phyloP scores from a whole-genome alignment of 176 grass and related monocot species.

The Juncus effusus region DNA sequence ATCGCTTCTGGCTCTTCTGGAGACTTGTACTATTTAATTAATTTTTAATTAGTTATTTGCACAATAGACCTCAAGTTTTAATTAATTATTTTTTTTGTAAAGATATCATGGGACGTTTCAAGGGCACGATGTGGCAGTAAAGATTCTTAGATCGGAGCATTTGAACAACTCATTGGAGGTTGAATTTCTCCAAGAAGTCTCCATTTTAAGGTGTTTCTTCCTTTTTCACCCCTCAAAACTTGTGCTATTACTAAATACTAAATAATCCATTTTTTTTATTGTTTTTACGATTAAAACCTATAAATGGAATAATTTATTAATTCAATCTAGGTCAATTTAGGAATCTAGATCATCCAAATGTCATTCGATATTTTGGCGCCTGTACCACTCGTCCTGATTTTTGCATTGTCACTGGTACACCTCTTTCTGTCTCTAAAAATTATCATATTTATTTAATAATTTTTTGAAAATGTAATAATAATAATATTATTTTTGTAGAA shows the following conservation, averaged over 20 bases:
- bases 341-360: slow-evolving; percentile 73
- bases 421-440: slow-evolving; percentile 4
- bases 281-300: slow-evolving; percentile 18
- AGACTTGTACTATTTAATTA: slow-evolving; percentile 64
- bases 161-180: slow-evolving; percentile 58
- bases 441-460: too few relatives aligned
- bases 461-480: background rate
- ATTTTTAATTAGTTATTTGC: slow-evolving; percentile 18
- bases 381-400: slow-evolving; percentile 65
- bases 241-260: background rate
- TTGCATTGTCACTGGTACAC: slow-evolving; percentile 84
- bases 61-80: background rate
- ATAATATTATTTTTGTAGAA: slow-evolving; percentile 45
- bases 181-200: slow-evolving; percentile 94
- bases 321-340: slow-evolving; percentile 45
- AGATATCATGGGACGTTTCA: slow-evolving; percentile 77
- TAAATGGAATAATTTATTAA: slow-evolving; percentile 35
- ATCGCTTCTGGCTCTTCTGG: slow-evolving; percentile 92
- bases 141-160: slow-evolving; percentile 65
- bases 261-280: slow-evolving; percentile 27
- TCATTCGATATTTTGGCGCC: slow-evolving; percentile 75
- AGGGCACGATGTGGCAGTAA: slow-evolving; percentile 78
- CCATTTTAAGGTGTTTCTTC: slow-evolving; percentile 71
- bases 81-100: slow-evolving; percentile 26
- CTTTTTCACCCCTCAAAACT: slow-evolving; percentile 7